Evolutionary conservation across 129 eudicot genomes (phyloP).

Genomic region (Rutidosis leptorrhynchoides): DNA sequence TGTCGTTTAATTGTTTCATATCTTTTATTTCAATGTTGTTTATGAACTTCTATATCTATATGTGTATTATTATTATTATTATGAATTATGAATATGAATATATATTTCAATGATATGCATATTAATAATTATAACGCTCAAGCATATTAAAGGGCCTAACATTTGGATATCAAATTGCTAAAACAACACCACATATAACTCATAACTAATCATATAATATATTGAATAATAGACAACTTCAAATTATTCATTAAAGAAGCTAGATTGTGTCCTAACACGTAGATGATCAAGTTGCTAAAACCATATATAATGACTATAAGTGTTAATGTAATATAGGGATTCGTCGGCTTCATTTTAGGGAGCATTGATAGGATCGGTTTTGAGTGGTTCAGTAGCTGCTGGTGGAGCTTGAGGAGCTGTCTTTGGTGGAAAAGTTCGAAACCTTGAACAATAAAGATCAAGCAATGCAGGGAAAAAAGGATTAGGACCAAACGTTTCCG

Average conservation of each 20-base stretch:
- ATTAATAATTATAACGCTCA: not conserved
- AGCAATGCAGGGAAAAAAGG: conserved; percentile 30
- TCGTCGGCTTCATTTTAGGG: conserved; percentile 5
- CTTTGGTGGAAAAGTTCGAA: not conserved
- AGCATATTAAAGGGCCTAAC: not conserved
- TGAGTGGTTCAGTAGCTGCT: conserved; percentile 1
- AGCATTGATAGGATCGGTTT: not conserved
- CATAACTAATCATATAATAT: conserved; percentile 7
- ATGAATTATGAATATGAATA: not conserved
- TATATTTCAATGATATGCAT: not conserved
- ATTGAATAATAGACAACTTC: conserved; percentile 8
- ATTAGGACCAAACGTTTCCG: conserved; percentile 24
- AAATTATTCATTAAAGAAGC: not conserved
- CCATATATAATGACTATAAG: not conserved
- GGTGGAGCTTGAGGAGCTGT: not conserved
- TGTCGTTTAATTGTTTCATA: conserved; percentile 2
- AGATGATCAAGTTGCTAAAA: conserved; percentile 7
- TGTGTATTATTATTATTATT: too few species aligned
- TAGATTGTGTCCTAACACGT: conserved; percentile 5
- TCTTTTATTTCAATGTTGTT: conserved; percentile 12
- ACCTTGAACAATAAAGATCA: conserved; percentile 25
- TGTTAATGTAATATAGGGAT: conserved; percentile 11
- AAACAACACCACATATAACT: not conserved
- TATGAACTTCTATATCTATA: conserved; percentile 5
- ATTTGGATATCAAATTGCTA: not conserved